Conservation (phyloP, 805 yeast species). For the Lachancea thermotolerans region DNA sequence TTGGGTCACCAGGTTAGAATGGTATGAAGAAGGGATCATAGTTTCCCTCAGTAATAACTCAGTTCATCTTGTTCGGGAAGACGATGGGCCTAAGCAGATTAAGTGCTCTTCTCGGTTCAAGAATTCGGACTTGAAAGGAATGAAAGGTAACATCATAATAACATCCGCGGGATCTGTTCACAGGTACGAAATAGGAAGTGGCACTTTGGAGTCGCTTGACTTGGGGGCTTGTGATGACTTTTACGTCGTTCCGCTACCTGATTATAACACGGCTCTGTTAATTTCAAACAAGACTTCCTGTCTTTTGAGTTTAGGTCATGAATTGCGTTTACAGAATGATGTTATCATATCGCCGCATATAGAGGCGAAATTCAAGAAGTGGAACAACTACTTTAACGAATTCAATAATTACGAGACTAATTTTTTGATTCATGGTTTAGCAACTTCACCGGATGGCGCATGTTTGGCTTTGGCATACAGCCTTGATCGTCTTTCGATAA, state of each 20-base stretch:
- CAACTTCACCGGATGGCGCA: slow-evolving; percentile 26
- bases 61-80: slow-evolving; percentile 11
- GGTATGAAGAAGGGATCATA: slow-evolving; percentile 10
- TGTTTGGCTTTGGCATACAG: slow-evolving; percentile 25
- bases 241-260: slow-evolving; percentile 16
- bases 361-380: slow-evolving; percentile 23
- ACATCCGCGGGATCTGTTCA: slow-evolving; percentile 15
- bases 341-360: slow-evolving; percentile 20
- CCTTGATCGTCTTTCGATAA: slow-evolving; percentile 23
- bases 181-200: slow-evolving; percentile 8
- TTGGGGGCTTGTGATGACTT: slow-evolving; percentile 15
- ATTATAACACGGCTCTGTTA: slow-evolving; percentile 10
- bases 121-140: slow-evolving; percentile 16
- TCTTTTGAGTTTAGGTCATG: slow-evolving; percentile 11
- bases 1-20: slow-evolving; percentile 22
- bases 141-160: slow-evolving; percentile 10
- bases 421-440: slow-evolving; percentile 23
- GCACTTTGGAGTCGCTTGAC: neutral
- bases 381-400: slow-evolving; percentile 25
- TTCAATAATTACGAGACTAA: slow-evolving; percentile 24
- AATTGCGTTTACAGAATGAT: slow-evolving; percentile 13
- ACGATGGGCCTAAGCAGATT: slow-evolving; percentile 1
- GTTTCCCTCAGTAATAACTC: slow-evolving; percentile 23
- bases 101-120: slow-evolving; percentile 16
- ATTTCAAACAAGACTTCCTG: slow-evolving; percentile 18